A percentile compares a stretch with the other conserved stretches of the same genome.
Conservation (phyloP, 768 basidiomycete species). For the Russula sp. region DNA sequence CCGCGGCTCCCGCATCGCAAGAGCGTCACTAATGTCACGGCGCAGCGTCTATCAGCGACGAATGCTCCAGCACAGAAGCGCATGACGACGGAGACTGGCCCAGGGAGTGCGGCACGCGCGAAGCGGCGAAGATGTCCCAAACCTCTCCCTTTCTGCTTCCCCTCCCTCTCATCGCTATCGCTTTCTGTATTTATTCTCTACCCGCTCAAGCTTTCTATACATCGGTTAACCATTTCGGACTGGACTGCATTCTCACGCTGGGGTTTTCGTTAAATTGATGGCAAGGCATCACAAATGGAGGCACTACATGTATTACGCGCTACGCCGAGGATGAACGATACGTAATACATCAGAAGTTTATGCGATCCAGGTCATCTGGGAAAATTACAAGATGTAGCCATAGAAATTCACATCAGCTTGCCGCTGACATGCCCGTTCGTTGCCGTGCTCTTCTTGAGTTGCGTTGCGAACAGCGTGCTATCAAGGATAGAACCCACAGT, state of each 20-base stretch:
- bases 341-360: conserved; percentile 10
- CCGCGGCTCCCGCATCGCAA: too few species aligned
- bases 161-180: background rate
- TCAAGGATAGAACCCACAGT: conserved; percentile 91
- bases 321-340: conserved; percentile 2
- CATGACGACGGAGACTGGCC: background rate
- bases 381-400: background rate
- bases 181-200: too few species aligned
- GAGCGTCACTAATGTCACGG: conserved; percentile 2
- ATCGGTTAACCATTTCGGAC: too few species aligned
- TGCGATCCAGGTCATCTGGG: background rate
- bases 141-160: too few species aligned
- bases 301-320: background rate
- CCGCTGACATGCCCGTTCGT: conserved; percentile 18
- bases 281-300: background rate
- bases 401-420: conserved; percentile 24
- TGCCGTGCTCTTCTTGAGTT: conserved; percentile 55
- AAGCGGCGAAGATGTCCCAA: too few species aligned
- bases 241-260: too few species aligned
- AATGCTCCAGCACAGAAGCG: conserved; percentile 11
- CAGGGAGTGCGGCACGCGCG: too few species aligned
- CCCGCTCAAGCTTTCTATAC: too few species aligned
- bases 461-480: conserved; percentile 78
- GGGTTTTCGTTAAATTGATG: background rate
- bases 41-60: conserved; percentile 6